These are phyloP conservation scores for Hanseniaspora lindneri DNA, from an alignment of 805 yeast genomes.

Conservation along the genomic window DNA sequence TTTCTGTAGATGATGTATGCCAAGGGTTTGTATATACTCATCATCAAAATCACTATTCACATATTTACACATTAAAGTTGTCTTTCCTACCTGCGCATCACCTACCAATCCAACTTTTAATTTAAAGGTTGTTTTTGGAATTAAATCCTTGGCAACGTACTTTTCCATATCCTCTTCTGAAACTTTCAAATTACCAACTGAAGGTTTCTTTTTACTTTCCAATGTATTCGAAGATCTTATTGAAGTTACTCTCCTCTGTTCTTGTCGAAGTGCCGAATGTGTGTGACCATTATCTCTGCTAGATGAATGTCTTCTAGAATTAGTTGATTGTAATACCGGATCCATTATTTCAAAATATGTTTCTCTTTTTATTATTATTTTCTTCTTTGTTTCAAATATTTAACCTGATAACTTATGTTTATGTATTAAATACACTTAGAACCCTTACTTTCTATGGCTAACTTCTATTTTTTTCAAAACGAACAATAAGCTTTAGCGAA, in stretches of 20 bases:
- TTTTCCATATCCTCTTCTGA: slow-evolving; percentile 5
- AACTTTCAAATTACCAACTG: background rate
- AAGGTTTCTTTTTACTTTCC: background rate
- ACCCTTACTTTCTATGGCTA: too few species aligned
- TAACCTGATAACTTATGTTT: too few species aligned
- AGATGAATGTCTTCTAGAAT: background rate
- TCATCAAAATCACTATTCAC: slow-evolving; percentile 92
- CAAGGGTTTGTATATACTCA: slow-evolving; percentile 83
- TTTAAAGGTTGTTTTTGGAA: slow-evolving; percentile 15
- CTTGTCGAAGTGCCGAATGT: background rate
- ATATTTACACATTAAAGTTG: slow-evolving; percentile 90
- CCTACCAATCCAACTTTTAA: slow-evolving; percentile 87
- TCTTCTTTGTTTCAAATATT: too few species aligned
- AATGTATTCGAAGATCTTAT: background rate
- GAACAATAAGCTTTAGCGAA: too few species aligned
- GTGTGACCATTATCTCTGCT: background rate
- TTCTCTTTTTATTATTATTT: too few species aligned
- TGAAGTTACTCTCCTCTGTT: background rate
- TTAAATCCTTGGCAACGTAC: slow-evolving; percentile 1
- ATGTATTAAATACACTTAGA: too few species aligned
- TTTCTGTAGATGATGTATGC: slow-evolving; percentile 91
- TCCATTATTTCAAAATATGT: background rate
- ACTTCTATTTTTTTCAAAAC: too few species aligned
- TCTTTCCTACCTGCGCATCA: slow-evolving; percentile 91
- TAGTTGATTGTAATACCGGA: background rate